Evolutionary conservation across 306 rosid species (phyloP).

Genomic region (Castanea mollissima): DNA sequence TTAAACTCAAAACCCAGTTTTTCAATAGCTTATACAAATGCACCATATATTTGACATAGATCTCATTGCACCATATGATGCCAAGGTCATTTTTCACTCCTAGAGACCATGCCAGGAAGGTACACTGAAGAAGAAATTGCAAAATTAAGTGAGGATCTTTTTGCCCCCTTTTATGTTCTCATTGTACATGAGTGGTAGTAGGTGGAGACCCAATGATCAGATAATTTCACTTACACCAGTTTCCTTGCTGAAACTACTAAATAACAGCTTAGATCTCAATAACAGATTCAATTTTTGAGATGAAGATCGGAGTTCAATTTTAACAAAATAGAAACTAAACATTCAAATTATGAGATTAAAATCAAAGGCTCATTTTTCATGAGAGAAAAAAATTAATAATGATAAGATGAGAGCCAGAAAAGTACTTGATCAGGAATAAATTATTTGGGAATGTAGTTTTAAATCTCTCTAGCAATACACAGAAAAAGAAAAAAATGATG

Average conservation of each 20-base stretch:
- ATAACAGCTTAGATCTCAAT: background rate
- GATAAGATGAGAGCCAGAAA: background rate
- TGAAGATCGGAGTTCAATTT: background rate
- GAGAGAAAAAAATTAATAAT: background rate
- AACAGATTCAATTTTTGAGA: background rate
- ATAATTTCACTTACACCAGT: background rate
- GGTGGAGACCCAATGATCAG: background rate
- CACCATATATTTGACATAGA: too few species aligned
- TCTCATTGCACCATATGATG: too few species aligned
- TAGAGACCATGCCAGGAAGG: background rate
- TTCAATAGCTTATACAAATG: too few species aligned
- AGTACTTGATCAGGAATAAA: background rate
- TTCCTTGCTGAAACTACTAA: background rate
- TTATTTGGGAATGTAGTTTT: background rate
- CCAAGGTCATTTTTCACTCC: too few species aligned
- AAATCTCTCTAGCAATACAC: background rate
- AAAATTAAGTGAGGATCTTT: background rate
- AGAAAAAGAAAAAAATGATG: background rate
- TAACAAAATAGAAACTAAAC: background rate
- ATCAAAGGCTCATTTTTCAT: background rate
- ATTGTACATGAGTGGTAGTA: too few species aligned
- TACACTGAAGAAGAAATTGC: background rate
- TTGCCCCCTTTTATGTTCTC: background rate
- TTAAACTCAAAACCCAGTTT: too few species aligned
- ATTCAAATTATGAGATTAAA: background rate